These are phyloP conservation scores for Pichia sp. DNA, from an alignment of 1,139 yeast species.

Conservation along the genomic window DNA sequence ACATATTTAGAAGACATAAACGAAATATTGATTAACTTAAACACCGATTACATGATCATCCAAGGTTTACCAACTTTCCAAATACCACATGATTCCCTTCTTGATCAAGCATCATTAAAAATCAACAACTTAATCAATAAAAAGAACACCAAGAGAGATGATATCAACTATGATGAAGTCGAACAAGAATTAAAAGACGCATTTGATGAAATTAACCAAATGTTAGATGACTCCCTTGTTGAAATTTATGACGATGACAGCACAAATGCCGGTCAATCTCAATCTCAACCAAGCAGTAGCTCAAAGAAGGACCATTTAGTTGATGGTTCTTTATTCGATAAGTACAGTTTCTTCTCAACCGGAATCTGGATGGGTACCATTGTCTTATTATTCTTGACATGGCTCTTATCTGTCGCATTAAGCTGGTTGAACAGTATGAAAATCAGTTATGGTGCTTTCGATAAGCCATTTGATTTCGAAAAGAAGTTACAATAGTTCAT, in stretches of 20 bases:
- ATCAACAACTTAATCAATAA: constrained; percentile 8
- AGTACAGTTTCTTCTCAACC: constrained; percentile 51
- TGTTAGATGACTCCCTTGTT: constrained; percentile 28
- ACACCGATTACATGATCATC: constrained; percentile 20
- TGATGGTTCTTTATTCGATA: constrained; percentile 41
- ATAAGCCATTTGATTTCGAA: constrained; percentile 59
- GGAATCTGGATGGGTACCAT: constrained; percentile 71
- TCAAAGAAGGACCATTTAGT: constrained; percentile 2
- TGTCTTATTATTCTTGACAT: constrained; percentile 52
- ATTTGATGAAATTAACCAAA: constrained; percentile 28
- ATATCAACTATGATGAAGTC: constrained; percentile 25
- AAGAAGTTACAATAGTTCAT: constrained; percentile 54
- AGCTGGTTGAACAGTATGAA: constrained; percentile 61
- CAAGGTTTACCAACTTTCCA: constrained; percentile 33
- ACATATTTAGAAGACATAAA: not conserved
- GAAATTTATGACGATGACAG: constrained; percentile 16
- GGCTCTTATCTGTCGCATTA: constrained; percentile 53
- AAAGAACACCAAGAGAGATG: constrained; percentile 18
- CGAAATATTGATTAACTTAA: not conserved
- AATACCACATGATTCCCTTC: constrained; percentile 14
- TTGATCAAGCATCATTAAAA: constrained; percentile 6
- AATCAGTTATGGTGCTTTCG: constrained; percentile 71
- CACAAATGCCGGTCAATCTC: not conserved
- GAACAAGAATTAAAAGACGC: constrained; percentile 31
- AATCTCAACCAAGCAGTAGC: not conserved